Evolutionary conservation across 768 basidiomycete species (phyloP), one percentile per base, ranked within the genome.

Genomic region (Crucibulum laeve): DNA sequence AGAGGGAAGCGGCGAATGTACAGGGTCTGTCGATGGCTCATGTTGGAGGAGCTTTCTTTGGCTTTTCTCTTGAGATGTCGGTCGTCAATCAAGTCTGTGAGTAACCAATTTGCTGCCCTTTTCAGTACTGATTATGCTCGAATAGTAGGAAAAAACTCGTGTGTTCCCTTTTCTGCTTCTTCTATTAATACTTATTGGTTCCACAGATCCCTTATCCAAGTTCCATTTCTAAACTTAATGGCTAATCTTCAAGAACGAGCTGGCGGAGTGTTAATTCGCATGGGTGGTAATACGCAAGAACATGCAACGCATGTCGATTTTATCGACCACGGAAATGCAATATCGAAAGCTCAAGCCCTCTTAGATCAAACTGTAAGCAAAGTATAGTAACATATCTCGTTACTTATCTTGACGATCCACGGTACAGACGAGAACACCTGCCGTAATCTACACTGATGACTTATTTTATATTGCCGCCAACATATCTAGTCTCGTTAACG

Each of bases 201-300:
- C 19, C 35, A 10, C 30, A 78, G 74, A 24, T 65, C 72, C 3
- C 59, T 70, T 18, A 53, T 81, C 11, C 69, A 76, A 36, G 73
- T 83, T 28, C 73, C 81, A 0, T 88, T 90, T 64, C 73, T 90
- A n/a, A 91, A 91, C 56, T 68, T 90, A 23, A 78, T 92, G 71
- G 70, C 78, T 4, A 84, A 86, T 49, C 66, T 92, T n/a, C 69
- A 68, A 38, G 69, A 77, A 51, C 73, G 89, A 21, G 75, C 77
- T 3, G 87, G 87, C 2, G 54, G 61, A 1, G 77, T 87, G 5
- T 62, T 73, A 10, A 61, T 90, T n/a, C 78, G 88, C 40, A 68
- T 91, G 1, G 88, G 89, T 19, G 88, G 88, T 36, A 91, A 91
- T 61, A 82, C 84, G 0, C 89, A 91, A 56, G 89, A 92, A 43